Evolutionary conservation across 495 filamentous ascomycete genomes (phyloP).

Genomic region (Tuber calosporum): DNA sequence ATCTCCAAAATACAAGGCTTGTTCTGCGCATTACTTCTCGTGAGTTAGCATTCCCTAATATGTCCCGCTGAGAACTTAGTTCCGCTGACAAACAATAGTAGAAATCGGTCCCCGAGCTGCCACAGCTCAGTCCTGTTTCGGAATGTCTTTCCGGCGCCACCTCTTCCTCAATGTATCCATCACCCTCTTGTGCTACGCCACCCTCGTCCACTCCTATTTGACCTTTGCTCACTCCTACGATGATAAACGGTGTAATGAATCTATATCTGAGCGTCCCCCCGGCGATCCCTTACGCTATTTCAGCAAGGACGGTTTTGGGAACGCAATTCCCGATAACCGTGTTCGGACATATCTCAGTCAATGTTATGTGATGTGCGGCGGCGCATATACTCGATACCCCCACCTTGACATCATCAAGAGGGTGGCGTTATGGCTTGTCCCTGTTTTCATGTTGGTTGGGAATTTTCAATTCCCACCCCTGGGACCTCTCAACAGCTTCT

Average conservation of each 20-base stretch:
- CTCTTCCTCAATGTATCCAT: background rate
- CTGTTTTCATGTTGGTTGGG: background rate
- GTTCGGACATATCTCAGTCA: background rate
- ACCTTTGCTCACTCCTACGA: background rate
- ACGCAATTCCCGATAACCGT: background rate
- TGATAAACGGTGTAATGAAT: too few species aligned
- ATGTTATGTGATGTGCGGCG: background rate
- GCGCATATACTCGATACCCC: background rate
- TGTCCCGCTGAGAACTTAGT: background rate
- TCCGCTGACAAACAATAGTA: background rate
- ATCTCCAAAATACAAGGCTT: background rate
- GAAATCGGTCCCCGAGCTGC: background rate
- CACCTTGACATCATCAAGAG: background rate
- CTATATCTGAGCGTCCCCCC: background rate
- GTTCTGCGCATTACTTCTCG: background rate
- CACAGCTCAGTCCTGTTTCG: background rate
- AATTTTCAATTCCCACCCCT: constrained; percentile 12
- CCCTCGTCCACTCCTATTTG: background rate
- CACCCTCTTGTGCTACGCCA: background rate
- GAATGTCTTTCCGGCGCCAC: background rate
- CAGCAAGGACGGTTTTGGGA: background rate
- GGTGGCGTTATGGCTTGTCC: constrained; percentile 1
- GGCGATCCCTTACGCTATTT: background rate
- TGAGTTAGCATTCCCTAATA: background rate
- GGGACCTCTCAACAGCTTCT: constrained; percentile 1